Conservation (phyloP, 306 rosid species). For the Ceratonia siliqua region DNA sequence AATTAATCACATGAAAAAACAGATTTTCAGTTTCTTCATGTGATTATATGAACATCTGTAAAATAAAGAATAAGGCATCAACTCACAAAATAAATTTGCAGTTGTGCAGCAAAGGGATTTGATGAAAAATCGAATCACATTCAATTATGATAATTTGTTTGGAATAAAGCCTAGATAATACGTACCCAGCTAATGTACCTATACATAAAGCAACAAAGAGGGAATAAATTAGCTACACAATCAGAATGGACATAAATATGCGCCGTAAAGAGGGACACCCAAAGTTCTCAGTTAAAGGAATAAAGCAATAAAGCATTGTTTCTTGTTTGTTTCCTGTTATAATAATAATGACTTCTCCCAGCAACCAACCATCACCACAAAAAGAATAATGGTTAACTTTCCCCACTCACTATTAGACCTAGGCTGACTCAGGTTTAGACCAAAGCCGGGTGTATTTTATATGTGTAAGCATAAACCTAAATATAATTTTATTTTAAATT, state of each 20-base stretch:
- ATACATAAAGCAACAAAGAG: not conserved
- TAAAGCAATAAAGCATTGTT: slow-evolving; percentile 16
- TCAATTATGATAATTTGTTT: not conserved
- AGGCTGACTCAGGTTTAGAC: no score
- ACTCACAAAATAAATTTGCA: not conserved
- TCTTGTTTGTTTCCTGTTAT: slow-evolving; percentile 20
- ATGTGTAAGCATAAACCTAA: no score
- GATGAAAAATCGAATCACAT: not conserved
- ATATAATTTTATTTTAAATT: no score
- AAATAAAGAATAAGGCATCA: slow-evolving; percentile 30
- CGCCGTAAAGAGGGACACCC: slow-evolving; percentile 33
- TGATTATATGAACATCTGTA: no score
- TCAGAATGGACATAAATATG: slow-evolving; percentile 25
- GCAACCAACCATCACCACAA: slow-evolving; percentile 13
- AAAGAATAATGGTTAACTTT: no score
- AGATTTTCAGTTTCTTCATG: no score
- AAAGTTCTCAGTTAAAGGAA: slow-evolving; percentile 24
- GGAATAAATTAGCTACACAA: not conserved
- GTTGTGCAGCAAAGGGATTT: slow-evolving; percentile 16
- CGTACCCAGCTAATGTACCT: not conserved
- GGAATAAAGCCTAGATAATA: slow-evolving; percentile 16
- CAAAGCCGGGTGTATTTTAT: no score
- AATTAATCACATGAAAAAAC: no score
- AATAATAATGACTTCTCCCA: slow-evolving; percentile 18
- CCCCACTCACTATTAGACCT: no score